Conservation (phyloP, 2,329 filamentous ascomycete genomes). For the Orbilia brochopaga region DNA sequence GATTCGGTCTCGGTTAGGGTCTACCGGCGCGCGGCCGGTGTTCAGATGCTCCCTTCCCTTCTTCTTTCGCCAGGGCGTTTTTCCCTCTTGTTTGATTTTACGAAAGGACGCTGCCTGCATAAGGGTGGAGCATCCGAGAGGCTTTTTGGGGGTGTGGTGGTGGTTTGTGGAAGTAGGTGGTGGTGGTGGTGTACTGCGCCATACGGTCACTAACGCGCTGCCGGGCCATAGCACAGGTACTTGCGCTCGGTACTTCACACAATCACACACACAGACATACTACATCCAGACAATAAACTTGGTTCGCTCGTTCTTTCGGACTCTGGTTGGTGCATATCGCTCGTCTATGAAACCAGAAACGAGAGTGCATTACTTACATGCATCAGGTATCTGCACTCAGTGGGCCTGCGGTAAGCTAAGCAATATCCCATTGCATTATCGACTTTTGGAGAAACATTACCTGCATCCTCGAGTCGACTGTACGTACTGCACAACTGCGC, state of each 20-base stretch:
- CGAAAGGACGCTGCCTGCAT: constrained; percentile 37
- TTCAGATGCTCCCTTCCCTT: not conserved
- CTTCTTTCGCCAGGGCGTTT: constrained; percentile 13
- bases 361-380: not conserved
- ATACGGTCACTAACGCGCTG: too few species aligned
- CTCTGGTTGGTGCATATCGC: too few species aligned
- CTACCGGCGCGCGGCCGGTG: constrained; percentile 26
- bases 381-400: constrained; percentile 4
- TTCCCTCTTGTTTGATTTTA: constrained; percentile 35
- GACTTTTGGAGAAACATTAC: not conserved
- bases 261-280: too few species aligned
- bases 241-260: too few species aligned
- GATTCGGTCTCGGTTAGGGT: constrained; percentile 41
- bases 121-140: constrained; percentile 50
- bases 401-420: constrained; percentile 4
- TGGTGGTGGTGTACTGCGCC: not conserved
- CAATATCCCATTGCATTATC: constrained; percentile 2
- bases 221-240: too few species aligned
- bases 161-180: constrained; percentile 3
- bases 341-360: not conserved
- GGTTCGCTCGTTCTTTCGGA: too few species aligned
- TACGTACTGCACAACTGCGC: too few species aligned
- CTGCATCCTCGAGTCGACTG: too few species aligned
- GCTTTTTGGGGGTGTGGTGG: constrained; percentile 24
- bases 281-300: too few species aligned